A percentile compares a stretch with the other conserved stretches of the same genome.
Evolutionary conservation across 345 rosid genomes (phyloP).

Genomic region (Gossypium mustelinum): DNA sequence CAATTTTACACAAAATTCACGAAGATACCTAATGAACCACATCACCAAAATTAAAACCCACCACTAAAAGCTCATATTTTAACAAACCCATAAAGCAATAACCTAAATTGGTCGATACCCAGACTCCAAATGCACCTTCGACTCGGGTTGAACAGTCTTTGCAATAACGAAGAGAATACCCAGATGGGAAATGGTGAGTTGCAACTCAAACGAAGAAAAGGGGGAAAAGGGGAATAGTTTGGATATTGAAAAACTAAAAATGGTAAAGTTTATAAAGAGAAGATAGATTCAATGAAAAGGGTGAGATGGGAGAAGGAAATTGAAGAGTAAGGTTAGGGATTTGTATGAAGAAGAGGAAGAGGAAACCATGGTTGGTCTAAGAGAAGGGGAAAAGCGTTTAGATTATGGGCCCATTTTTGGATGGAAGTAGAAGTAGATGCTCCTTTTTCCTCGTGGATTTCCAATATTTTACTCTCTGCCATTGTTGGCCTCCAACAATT

Average conservation of each 20-base stretch:
- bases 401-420: background rate
- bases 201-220: background rate
- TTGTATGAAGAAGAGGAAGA: background rate
- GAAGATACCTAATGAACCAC: background rate
- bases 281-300: too few species aligned
- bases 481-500: background rate
- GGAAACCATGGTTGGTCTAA: too few species aligned
- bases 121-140: conserved; percentile 15
- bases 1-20: background rate
- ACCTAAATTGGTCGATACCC: background rate
- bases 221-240: too few species aligned
- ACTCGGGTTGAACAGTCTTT: background rate
- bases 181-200: background rate
- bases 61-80: background rate
- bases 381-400: too few species aligned
- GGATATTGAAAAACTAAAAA: background rate
- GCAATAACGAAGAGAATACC: background rate
- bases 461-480: background rate
- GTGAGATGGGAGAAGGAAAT: background rate
- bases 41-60: conserved; percentile 10
- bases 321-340: background rate
- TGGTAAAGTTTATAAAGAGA: background rate
- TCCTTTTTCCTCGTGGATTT: background rate
- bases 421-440: background rate
- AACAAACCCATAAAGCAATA: conserved; percentile 11